Base-by-base conservation (phyloP, 2,329 filamentous ascomycete genomes). In the Colletotrichum tamarilloi region DNA sequence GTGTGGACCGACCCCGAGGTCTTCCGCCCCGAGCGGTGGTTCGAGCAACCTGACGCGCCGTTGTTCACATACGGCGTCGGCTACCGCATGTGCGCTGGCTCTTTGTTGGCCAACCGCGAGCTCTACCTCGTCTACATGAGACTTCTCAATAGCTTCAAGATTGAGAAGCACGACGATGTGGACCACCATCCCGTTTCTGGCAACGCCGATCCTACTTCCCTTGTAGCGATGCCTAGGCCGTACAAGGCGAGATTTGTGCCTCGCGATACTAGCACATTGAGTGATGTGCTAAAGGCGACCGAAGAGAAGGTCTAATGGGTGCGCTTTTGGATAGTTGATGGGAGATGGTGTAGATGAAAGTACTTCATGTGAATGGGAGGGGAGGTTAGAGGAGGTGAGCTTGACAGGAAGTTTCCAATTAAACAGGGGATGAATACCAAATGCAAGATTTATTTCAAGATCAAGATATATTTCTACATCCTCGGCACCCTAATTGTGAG, bases 81-180 rank as follows among this genome's bases (percentile, higher is more conserved):
- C 1, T 92, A 92, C 75, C 87, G 91, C 52, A 93, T 93, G 91
- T 93, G 91, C 74, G 90, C 91, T 0, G 91, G 90, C 49, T 90
- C 87, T 1, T 77, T 91, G 52, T 84, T 92, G 2, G 90, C 91
- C 12, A 92, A 92, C 77, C 84, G 91, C 2, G 91, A 93, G 78
- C 83, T 93, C 22, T 93, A 93, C 73, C 83, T 92, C 11, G 84
- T 91, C 12, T 92, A 91, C 77, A 86, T 92, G 81, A 86, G 91
- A 35, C 87, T 90, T 75, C 81, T 93, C 30, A 90, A 87, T 79
- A 88, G 88, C 76, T 92, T 92, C 79, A 86, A 87, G 73, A 87
- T 93, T 68, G 82, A 88, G 66, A 87, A 86, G 73, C 81, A 85
- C 64, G 87, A 88, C 53, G 82, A 87, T 7, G 85, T 90, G 0